phyloP scores from a whole-genome alignment of 176 grass and related monocot species.

The Leersia perrieri region DNA sequence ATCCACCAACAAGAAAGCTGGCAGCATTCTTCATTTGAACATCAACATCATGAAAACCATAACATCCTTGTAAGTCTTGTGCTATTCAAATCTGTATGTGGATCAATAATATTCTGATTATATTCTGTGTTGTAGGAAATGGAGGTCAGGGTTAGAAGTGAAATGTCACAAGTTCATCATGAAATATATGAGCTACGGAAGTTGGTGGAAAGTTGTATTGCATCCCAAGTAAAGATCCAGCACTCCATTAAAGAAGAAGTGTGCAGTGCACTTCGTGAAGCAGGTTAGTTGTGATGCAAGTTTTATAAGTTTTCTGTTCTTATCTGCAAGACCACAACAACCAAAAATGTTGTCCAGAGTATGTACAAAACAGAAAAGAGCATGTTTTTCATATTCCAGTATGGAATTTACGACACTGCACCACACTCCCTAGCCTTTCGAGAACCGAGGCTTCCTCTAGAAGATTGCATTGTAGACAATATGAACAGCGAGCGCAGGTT shows the following conservation, averaged over 20 bases:
- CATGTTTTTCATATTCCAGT: background rate
- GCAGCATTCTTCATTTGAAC: conserved; percentile 53
- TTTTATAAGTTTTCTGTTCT: background rate
- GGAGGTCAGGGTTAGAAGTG: conserved; percentile 62
- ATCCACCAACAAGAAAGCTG: conserved; percentile 47
- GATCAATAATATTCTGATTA: conserved; percentile 27
- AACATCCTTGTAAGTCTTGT: conserved; percentile 49
- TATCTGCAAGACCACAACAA: background rate
- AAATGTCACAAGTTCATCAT: conserved; percentile 77
- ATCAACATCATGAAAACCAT: conserved; percentile 44
- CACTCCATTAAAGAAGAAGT: conserved; percentile 81
- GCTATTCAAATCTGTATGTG: conserved; percentile 19
- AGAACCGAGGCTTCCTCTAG: background rate
- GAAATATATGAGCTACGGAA: conserved; percentile 84
- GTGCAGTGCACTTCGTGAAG: conserved; percentile 69
- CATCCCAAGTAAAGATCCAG: conserved; percentile 76
- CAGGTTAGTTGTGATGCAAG: conserved; percentile 46
- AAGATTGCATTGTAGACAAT: background rate
- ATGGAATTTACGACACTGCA: background rate
- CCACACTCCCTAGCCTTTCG: background rate
- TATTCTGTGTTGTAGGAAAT: conserved; percentile 50
- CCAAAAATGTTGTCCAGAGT: background rate
- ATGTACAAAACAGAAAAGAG: background rate
- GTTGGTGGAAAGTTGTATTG: conserved; percentile 84
- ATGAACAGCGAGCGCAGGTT: conserved; percentile 28